Evolutionary conservation across 2,329 filamentous ascomycete species (phyloP).

Genomic region (Teratosphaeria viscida): DNA sequence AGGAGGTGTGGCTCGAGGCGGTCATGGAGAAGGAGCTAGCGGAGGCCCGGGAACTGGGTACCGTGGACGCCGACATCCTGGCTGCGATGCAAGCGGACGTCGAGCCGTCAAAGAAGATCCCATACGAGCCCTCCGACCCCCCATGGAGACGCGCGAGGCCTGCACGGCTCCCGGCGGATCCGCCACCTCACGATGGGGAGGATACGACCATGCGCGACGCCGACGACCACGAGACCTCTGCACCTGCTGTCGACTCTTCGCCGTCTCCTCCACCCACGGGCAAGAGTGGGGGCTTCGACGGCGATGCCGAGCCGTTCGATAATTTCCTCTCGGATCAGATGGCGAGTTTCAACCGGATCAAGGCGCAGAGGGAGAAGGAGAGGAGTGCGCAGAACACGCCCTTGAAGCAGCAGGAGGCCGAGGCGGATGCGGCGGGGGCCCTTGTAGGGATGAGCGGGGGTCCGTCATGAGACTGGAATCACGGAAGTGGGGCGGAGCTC

Average conservation of each 20-base stretch:
- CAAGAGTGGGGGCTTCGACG: conserved; percentile 22
- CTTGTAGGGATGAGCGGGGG: conserved; percentile 15
- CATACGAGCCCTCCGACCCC: conserved; percentile 16
- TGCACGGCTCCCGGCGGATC: neutral
- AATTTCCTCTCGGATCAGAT: conserved; percentile 22
- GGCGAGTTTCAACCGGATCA: conserved; percentile 14
- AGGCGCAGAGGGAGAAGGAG: conserved; percentile 14
- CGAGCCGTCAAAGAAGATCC: conserved; percentile 22
- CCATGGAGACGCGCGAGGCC: conserved; percentile 9
- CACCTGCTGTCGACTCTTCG: conserved; percentile 4
- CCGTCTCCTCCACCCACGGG: conserved; percentile 22
- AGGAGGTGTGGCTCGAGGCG: conserved; percentile 69
- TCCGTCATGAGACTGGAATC: neutral
- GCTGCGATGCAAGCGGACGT: conserved; percentile 29
- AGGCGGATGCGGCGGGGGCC: conserved; percentile 18
- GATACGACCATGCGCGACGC: conserved; percentile 2
- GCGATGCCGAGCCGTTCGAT: conserved; percentile 25
- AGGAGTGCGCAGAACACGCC: conserved; percentile 17
- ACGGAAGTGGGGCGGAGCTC: neutral
- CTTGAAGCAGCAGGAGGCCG: conserved; percentile 13
- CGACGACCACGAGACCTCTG: conserved; percentile 1
- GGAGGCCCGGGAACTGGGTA: conserved; percentile 22
- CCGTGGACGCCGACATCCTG: conserved; percentile 23
- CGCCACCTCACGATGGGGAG: neutral
- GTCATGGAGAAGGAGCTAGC: conserved; percentile 61